A percentile compares a stretch with the other conserved stretches of the same genome.
These are phyloP conservation scores for Musa itinerans DNA, from an alignment of 176 grass and related monocot genomes.

Conservation along the genomic window DNA sequence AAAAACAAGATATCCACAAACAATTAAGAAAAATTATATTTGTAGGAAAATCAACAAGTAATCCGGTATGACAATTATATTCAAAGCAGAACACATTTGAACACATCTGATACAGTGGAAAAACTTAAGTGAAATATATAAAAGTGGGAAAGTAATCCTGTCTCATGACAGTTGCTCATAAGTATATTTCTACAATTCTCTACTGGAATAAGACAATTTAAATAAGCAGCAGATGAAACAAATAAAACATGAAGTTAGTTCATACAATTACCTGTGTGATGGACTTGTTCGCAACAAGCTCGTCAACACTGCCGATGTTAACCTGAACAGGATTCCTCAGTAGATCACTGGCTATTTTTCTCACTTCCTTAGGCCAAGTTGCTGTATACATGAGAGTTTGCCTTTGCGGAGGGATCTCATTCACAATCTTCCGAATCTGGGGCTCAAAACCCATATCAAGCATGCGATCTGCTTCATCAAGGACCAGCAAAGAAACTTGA, in stretches of 20 bases:
- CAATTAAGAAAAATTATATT: background rate
- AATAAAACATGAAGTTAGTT: constrained; percentile 9
- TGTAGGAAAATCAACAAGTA: background rate
- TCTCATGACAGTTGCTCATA: background rate
- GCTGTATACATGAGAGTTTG: constrained; percentile 99
- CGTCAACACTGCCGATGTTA: constrained; percentile 85
- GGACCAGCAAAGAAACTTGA: constrained; percentile 85
- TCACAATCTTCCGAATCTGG: constrained; percentile 89
- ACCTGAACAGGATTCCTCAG: constrained; percentile 86
- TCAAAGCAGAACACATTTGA: background rate
- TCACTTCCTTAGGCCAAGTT: constrained; percentile 96
- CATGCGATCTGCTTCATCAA: constrained; percentile 98
- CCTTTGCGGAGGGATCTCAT: constrained; percentile 65
- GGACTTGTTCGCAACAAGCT: constrained; percentile 93
- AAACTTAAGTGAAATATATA: background rate
- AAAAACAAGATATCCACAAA: background rate
- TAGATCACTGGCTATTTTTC: constrained; percentile 92
- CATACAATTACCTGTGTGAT: constrained; percentile 67
- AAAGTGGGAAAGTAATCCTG: background rate
- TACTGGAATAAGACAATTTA: background rate
- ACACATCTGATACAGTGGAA: background rate
- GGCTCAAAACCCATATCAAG: constrained; percentile 99
- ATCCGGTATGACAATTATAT: background rate
- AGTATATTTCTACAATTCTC: background rate
- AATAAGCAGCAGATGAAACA: constrained; percentile 5